A percentile compares a stretch with the other conserved stretches of the same genome.
These are phyloP conservation scores for Viridothelium virens DNA, from an alignment of 495 filamentous ascomycete species.

Conservation along the genomic window DNA sequence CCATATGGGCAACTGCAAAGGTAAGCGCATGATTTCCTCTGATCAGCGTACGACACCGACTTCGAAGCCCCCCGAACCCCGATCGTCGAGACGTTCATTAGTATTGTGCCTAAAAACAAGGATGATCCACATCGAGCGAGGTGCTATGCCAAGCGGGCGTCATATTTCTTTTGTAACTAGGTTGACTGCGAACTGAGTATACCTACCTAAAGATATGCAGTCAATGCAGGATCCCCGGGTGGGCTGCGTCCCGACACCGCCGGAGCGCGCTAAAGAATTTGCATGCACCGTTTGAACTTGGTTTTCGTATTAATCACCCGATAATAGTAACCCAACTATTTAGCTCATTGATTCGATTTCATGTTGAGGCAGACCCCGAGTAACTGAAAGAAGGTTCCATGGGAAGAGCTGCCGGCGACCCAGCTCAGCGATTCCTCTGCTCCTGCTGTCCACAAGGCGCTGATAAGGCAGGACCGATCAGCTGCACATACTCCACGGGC, in stretches of 20 bases:
- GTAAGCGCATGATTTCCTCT: too few species aligned
- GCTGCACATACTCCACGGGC: too few species aligned
- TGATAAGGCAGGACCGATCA: background rate
- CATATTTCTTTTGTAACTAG: background rate
- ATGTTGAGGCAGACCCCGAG: background rate
- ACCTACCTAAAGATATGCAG: background rate
- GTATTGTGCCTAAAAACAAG: background rate
- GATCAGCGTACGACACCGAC: background rate
- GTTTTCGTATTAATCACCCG: background rate
- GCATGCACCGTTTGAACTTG: background rate
- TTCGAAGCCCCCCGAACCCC: background rate
- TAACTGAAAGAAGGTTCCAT: constrained; percentile 1
- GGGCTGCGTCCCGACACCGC: background rate
- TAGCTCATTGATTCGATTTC: background rate
- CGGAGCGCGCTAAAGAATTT: background rate
- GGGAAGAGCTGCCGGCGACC: background rate
- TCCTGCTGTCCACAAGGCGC: background rate
- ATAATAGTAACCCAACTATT: background rate
- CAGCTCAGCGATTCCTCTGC: background rate
- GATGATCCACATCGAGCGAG: background rate
- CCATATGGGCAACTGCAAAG: too few species aligned
- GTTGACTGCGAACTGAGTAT: too few species aligned
- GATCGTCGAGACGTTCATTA: background rate
- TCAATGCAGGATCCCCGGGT: background rate
- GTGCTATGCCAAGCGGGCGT: background rate